Evolutionary conservation across 805 yeast species (phyloP).

Genomic region (Schizosaccharomyces lindneri): DNA sequence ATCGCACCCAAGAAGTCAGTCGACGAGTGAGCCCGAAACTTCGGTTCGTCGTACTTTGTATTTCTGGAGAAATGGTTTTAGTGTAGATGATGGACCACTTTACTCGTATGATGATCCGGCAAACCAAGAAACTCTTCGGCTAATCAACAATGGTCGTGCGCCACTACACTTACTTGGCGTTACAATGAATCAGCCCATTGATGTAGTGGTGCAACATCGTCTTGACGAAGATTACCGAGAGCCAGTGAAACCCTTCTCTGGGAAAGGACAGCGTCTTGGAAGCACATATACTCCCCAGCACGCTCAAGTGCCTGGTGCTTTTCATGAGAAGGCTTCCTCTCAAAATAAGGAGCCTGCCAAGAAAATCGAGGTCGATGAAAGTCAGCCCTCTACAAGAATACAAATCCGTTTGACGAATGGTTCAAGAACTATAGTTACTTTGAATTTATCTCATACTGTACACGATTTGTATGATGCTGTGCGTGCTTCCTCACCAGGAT

Average conservation of each 20-base stretch:
- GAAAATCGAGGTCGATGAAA: background rate
- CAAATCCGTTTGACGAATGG: background rate
- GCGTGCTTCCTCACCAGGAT: background rate
- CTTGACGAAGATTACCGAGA: constrained; percentile 57
- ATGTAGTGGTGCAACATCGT: constrained; percentile 60
- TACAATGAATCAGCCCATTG: constrained; percentile 76
- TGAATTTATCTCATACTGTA: background rate
- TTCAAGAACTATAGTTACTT: background rate
- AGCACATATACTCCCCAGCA: background rate
- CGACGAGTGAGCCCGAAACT: constrained; percentile 16
- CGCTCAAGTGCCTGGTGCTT: background rate
- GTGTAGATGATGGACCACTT: constrained; percentile 74
- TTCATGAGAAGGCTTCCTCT: background rate
- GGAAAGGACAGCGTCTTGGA: constrained; percentile 1
- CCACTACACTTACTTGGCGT: constrained; percentile 67
- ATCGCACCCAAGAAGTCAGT: background rate
- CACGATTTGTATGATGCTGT: background rate
- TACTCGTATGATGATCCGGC: constrained; percentile 77
- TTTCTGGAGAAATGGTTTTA: constrained; percentile 92
- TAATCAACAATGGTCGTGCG: constrained; percentile 72
- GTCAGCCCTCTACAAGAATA: background rate
- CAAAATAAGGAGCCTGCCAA: background rate
- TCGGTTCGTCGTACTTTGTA: constrained; percentile 54
- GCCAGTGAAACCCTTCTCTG: constrained; percentile 20
- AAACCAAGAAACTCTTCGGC: constrained; percentile 53